Conservation (phyloP, 2,329 filamentous ascomycete species). For the Exophiala spinifera region DNA sequence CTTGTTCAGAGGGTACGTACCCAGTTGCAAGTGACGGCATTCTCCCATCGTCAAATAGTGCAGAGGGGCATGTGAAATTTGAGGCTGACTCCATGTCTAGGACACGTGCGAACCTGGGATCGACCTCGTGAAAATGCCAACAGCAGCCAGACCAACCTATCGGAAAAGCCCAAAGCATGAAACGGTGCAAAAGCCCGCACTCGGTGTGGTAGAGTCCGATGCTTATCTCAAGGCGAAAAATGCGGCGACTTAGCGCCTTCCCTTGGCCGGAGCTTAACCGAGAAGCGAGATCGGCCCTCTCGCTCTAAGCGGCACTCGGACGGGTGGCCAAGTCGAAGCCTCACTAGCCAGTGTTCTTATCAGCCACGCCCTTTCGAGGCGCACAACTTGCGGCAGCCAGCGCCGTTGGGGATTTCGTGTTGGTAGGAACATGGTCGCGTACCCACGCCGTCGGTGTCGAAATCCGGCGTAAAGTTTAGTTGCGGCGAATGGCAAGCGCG, state of each 20-base stretch:
- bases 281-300: neutral
- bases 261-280: neutral
- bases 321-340: too few species aligned
- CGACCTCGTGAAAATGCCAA: conserved; percentile 53
- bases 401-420: neutral
- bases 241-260: neutral
- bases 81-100: conserved; percentile 42
- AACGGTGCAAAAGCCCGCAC: neutral
- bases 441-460: neutral
- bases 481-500: neutral
- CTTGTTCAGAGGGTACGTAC: conserved; percentile 78
- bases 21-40: conserved; percentile 19
- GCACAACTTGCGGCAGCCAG: neutral
- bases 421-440: neutral
- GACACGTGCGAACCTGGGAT: conserved; percentile 73
- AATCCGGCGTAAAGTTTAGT: neutral
- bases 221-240: neutral
- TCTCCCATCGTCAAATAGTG: neutral
- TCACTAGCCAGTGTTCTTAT: too few species aligned
- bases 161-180: conserved; percentile 13
- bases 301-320: too few species aligned
- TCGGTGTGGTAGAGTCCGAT: neutral
- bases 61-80: neutral
- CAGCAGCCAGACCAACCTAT: conserved; percentile 34
- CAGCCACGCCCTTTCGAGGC: neutral